Base-by-base conservation (phyloP, 208 protist species). In the Sergeia podlipaevii region DNA sequence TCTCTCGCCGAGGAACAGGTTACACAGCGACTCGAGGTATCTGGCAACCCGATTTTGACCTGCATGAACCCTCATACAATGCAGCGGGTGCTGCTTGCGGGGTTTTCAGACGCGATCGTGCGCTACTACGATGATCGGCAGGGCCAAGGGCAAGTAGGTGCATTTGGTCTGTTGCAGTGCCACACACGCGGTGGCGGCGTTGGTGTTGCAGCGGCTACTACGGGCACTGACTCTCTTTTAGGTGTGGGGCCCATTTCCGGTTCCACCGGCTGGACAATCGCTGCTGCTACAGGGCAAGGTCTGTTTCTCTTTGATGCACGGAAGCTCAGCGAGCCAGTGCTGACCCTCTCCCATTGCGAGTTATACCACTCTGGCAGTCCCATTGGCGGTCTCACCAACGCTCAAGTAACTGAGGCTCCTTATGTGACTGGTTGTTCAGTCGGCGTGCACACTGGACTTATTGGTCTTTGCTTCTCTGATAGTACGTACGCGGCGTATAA, bases 71-170 rank as follows among this genome's bases (percentile, higher is more conserved):
- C 74, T 18, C 75, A 89, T 71, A 84, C 84, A 43, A 86, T 79
- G 10, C 70, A 74, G 44, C 84, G 82, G 36, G 76, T 70, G 2
- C 65, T 95, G 28, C 62, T 92, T 47, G 84, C 84, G 4, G 84
- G 88, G 39, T 92, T 80, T 30, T 61, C 67, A n/a, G 84, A 95
- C 58, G 76, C 81, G 23, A 69, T 83, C 17, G 81, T 95, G 29
- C 79, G 80, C 38, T 95, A 92, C 68, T 95, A 92, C 66, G 88
- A 95, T 52, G 84, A 95, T 51, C 77, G 88, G 8, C 84, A 88
- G 60, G 58, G 63, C 20, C 80, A 88, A 53, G 81, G 83, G 2
- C 77, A 78, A 70, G 56, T 95, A 28, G 81, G 84, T 15, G 74
- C 77, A 5, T 73, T 94, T 7, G 78, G 74, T 23, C 59, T 80